Evolutionary conservation across 2,329 filamentous ascomycete genomes (phyloP).

Genomic region (Tolypocladium pustulatum): DNA sequence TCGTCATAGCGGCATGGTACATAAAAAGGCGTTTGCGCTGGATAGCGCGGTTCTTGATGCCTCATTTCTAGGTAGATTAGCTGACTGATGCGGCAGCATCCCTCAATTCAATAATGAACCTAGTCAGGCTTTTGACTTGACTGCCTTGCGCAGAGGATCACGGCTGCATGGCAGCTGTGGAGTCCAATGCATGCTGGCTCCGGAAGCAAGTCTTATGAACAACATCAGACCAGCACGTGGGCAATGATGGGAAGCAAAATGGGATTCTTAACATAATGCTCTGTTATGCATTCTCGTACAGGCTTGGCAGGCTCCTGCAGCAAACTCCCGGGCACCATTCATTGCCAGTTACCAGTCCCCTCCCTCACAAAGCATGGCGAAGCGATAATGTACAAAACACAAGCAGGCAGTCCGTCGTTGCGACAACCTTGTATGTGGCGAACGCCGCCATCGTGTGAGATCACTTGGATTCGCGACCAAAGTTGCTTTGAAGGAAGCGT

Average conservation of each 20-base stretch:
- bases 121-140: too few species aligned
- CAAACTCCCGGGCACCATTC: neutral
- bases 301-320: neutral
- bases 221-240: neutral
- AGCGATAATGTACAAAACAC: neutral
- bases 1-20: neutral
- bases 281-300: neutral
- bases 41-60: neutral
- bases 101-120: neutral
- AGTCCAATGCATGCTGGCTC: neutral
- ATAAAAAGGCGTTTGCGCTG: neutral
- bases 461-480: constrained; percentile 20
- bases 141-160: too few species aligned
- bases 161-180: neutral
- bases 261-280: neutral
- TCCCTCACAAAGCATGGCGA: neutral
- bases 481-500: constrained; percentile 14
- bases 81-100: neutral
- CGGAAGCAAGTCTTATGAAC: too few species aligned
- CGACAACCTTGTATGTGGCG: neutral
- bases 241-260: neutral
- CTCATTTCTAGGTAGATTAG: neutral
- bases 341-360: neutral
- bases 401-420: neutral
- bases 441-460: neutral